Base-by-base conservation (phyloP, 176 grass and related monocot species). In the Oryza meyeriana region DNA sequence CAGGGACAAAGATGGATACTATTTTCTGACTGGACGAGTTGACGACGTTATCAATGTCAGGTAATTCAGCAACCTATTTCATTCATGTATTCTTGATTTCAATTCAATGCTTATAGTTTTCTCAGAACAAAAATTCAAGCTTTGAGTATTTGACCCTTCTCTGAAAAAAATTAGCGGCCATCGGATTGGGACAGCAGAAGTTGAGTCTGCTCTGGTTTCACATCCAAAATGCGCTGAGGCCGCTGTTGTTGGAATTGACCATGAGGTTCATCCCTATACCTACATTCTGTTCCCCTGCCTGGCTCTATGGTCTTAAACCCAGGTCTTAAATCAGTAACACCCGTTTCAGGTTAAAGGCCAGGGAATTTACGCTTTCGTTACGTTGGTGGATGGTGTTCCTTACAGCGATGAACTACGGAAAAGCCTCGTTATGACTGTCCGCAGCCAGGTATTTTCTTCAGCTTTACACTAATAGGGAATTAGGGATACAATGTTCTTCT, bases 41-140 rank as follows among this genome's bases (percentile, higher is more conserved):
- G 96, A 99, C 77, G 96, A 99, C 87, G 93, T 99, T 66, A 99
- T 99, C 77, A 99, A 99, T 57, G 89, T 95, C 68, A 99, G 96
- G 96, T 99, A 90, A 81, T 47, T 66, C 59, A 81, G 38, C 62
- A 47, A 32, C 52, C 20, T 77, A 31, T 77, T 75, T 31, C 0
- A 1, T 70, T 64, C 18, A 57, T 16, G 18, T 58, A 50, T 40
- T 26, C 4, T n/a, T 47, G 24, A 42, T 33, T 69, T 82, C 33
- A 26, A 48, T 78, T 30, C 20, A 50, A 62, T 52, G 13, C 50
- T 68, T 74, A 33, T 74, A 33, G 18, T 66, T 76, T 63, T 65
- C 52, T n/a, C 20, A 10, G 20, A 57, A 24, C 33, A 14, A 14
- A 78, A 40, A 27, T 9, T 82, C 29, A 64, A 82, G 12, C 67